Evolutionary conservation across 208 protist genomes (phyloP).

Genomic region (Leptomonas pyrrhocoris): DNA sequence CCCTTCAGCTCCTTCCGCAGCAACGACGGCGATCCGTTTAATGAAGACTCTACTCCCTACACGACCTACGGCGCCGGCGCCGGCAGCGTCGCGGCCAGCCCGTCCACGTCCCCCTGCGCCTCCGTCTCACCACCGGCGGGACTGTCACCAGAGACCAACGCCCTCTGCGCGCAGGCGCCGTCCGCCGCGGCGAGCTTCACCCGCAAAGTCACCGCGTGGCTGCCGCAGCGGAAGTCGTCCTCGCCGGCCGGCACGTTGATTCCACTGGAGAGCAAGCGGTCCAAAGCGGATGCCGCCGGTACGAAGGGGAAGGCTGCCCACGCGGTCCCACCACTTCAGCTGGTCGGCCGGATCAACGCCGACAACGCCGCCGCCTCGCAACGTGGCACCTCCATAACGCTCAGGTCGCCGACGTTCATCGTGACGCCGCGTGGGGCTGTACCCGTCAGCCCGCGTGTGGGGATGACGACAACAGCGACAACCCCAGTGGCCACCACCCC

Average conservation of each 20-base stretch:
- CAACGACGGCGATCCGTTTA: slow-evolving; percentile 7
- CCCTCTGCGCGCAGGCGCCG: slow-evolving; percentile 1
- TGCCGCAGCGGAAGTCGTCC: not conserved
- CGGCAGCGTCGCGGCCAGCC: slow-evolving; percentile 13
- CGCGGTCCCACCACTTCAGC: not conserved
- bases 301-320: not conserved
- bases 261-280: not conserved
- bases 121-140: not conserved
- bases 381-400: not conserved
- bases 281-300: slow-evolving; percentile 8
- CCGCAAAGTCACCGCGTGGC: not conserved
- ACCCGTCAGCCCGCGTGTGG: slow-evolving; percentile 1
- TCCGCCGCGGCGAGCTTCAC: slow-evolving; percentile 14
- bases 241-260: not conserved
- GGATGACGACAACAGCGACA: too few relatives aligned
- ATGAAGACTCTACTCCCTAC: slow-evolving; percentile 17
- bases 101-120: not conserved
- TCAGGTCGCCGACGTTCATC: not conserved
- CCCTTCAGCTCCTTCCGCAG: slow-evolving; percentile 11
- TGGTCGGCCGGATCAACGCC: not conserved
- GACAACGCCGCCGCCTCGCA: not conserved
- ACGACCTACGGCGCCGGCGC: slow-evolving; percentile 19
- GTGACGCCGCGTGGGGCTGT: too few relatives aligned
- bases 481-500: not conserved
- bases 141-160: slow-evolving; percentile 1